Base-by-base conservation (phyloP, 2,329 filamentous ascomycete genomes). In the Gnomoniopsis smithogilvyi region DNA sequence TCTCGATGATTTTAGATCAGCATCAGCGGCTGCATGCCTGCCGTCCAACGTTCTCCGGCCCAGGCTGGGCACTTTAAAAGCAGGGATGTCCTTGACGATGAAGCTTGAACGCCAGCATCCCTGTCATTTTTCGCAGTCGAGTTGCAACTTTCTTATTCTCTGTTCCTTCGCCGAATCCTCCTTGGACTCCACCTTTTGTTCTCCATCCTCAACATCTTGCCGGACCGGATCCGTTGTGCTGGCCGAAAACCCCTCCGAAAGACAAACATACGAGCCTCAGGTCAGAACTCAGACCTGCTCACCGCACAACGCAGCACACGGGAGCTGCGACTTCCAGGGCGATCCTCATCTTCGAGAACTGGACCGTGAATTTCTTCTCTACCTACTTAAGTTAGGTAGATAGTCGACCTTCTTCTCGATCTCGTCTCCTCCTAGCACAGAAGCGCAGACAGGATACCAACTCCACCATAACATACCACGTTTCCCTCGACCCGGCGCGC, bases 261-360 rank as follows among this genome's bases (percentile, higher is more conserved):
- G 14, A 59, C 30, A 43, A 53, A 58, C 49, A 34, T 58, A 58
- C 55, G 49, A 58, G 48, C 49, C 49, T 47, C 48, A 57, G 38
- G 30, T 51, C 55, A 57, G 48, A 36, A 24, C 41, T 21, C 36
- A 41, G 55, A 47, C 33, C 26, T 30, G 4, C 4, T 30, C 45
- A 48, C 33, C 43, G 51, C 49, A n/a, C 34, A 49, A 45, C 52
- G 33, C 55, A 56, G 43, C 51, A 59, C 52, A 26, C 48, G 52
- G 59, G 45, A 59, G 52, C 43, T 22, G 12, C 24, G 54, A 49
- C 54, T 57, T 57, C 58, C 58, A 60, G 48, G 48, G 46, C 53
- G 26, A n/a, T 34, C 58, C 21, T 26, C 47, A 22, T 49, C 22
- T 54, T 52, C 24, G 46, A 33, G 33, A 46, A 12, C n/a, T 43